Evolutionary conservation across 1,284 basidiomycete genomes (phyloP), one percentile per base, ranked within the genome.

Genomic region (Bondarzewia mesenterica): DNA sequence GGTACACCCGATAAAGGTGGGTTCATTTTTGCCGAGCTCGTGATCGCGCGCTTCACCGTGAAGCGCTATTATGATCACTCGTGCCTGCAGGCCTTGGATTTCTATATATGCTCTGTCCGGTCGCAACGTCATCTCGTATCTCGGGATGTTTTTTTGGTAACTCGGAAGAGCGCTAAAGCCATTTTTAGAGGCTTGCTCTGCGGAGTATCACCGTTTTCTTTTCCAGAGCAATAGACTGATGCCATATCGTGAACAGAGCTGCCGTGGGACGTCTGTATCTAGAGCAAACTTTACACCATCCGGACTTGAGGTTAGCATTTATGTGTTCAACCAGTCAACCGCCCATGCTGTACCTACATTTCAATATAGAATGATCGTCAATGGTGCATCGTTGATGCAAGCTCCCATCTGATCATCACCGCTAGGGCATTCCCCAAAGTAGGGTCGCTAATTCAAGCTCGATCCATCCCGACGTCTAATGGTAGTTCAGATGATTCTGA

Each of bases 351-450:
- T 7, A 6, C 39, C 16, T 15, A n/a, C n/a, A n/a, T 15, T 39
- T 20, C 46, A 26, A 3, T 44, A 7, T 5, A 87, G 84, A 69
- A 82, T 57, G 85, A 89, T 58, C 72, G 85, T 52, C 72, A 69
- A 61, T 86, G 83, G 75, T 80, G 76, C 50, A 72, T 88, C 54
- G 71, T 85, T 38, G 81, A 83, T 54, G 72, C 71, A 6, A 61
- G 66, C 5, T 75, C 70, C 3, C 66, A 75, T 44, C 60, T 61
- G 5, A 70, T 84, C 18, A 66, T 88, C 38, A 88, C 86, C 4
- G 84, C 84, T 6, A 74, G 85, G 49, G 74, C 80, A 49, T 62
- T 77, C 15, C 55, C 75, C 23, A 81, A 80, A 73, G 85, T 80
- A 58, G 8, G n/a, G 4, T 22, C 21, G 16, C 38, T 40, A 18